Percentiles rank a stretch among this genome's conserved stretches.
Conservation (phyloP, 2,329 filamentous ascomycete genomes). For the Diaporthe citri region DNA sequence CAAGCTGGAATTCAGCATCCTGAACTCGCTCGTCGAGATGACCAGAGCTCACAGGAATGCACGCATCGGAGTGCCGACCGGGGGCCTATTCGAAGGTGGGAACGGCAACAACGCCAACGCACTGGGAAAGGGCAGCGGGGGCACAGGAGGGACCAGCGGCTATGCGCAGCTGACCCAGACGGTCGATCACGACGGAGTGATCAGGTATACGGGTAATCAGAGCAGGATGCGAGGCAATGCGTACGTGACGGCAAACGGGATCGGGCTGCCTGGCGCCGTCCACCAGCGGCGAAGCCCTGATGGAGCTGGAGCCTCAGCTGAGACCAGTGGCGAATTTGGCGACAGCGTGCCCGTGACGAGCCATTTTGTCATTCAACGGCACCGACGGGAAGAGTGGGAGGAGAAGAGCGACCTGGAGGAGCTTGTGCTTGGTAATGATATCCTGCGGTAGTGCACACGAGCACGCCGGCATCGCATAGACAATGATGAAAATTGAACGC, state of each 20-base stretch:
- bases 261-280: background rate
- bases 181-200: conserved; percentile 13
- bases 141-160: background rate
- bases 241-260: background rate
- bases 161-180: conserved; percentile 25
- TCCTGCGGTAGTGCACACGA: conserved; percentile 15
- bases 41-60: conserved; percentile 12
- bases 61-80: conserved; percentile 12
- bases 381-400: conserved; percentile 15
- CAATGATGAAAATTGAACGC: background rate
- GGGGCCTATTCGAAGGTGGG: background rate
- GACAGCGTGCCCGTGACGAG: conserved; percentile 13
- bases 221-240: background rate
- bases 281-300: background rate
- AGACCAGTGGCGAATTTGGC: conserved; percentile 3
- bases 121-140: background rate
- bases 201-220: conserved; percentile 1
- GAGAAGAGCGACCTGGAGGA: conserved; percentile 24
- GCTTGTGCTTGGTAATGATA: conserved; percentile 30
- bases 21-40: conserved; percentile 50
- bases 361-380: conserved; percentile 10
- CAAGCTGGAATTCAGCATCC: conserved; percentile 53
- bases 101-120: background rate
- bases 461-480: conserved; percentile 16
- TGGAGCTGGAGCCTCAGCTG: background rate